Evolutionary conservation across 2,329 filamentous ascomycete species (phyloP).

Genomic region (Sporothrix sp.): DNA sequence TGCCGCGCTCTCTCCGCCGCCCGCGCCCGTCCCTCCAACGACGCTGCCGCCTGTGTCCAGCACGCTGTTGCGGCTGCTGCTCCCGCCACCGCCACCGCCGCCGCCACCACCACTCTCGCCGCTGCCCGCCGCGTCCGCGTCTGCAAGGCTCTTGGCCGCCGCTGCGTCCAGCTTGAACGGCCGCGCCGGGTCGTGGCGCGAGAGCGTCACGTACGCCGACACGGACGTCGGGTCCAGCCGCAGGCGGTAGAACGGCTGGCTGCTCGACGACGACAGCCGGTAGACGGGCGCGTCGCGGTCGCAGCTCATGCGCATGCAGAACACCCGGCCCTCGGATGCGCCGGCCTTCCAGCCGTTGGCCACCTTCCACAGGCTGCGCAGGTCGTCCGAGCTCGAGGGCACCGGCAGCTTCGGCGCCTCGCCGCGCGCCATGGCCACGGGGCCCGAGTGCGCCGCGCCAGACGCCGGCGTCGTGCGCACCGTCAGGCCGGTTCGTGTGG

Average conservation of each 20-base stretch:
- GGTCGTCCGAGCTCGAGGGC: constrained; percentile 49
- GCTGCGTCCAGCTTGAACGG: constrained; percentile 32
- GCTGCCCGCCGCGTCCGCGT: constrained; percentile 12
- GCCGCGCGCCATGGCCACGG: not conserved
- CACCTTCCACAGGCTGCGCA: constrained; percentile 58
- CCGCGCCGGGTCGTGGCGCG: constrained; percentile 51
- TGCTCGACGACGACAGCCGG: constrained; percentile 48
- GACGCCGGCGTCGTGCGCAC: too few relatives aligned
- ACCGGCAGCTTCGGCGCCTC: constrained; percentile 14
- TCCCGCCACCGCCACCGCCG: constrained; percentile 20
- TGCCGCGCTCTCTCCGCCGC: constrained; percentile 12
- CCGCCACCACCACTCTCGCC: not conserved
- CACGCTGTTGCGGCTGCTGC: constrained; percentile 23
- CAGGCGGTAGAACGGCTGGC: constrained; percentile 60
- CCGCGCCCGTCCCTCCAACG: constrained; percentile 4
- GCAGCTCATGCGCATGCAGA: constrained; percentile 47
- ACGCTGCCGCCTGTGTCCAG: constrained; percentile 14
- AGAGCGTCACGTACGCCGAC: constrained; percentile 50
- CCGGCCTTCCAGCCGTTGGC: constrained; percentile 60
- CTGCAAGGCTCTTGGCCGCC: constrained; percentile 26
- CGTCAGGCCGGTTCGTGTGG: too few relatives aligned
- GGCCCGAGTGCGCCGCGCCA: too few relatives aligned
- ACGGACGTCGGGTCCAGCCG: constrained; percentile 54
- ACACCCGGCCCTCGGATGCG: constrained; percentile 46
- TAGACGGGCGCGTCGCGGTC: constrained; percentile 55